Conservation (phyloP, 2,329 filamentous ascomycete genomes). For the Aphanoascus verrucosus region DNA sequence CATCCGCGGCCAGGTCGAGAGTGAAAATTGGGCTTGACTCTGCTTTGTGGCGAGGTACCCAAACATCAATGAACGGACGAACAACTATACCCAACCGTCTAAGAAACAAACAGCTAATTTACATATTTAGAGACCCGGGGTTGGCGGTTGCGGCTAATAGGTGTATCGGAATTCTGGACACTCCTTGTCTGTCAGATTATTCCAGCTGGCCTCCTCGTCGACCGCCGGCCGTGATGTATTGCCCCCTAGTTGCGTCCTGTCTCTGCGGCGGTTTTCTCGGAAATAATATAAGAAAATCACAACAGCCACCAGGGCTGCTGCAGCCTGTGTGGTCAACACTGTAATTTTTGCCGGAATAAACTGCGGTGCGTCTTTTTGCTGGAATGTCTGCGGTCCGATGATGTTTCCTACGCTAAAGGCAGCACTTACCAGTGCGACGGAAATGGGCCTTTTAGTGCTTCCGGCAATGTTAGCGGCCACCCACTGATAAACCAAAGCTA, state of each 20-base stretch:
- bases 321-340: conserved; percentile 9
- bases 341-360: conserved; percentile 12
- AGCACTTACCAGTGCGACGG: conserved; percentile 37
- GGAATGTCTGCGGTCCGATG: conserved; percentile 38
- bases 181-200: conserved; percentile 27
- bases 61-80: too few relatives aligned
- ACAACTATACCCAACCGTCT: too few relatives aligned
- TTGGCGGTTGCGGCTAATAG: conserved; percentile 24
- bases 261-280: conserved; percentile 23
- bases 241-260: conserved; percentile 18
- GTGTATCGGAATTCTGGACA: conserved; percentile 49
- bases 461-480: conserved; percentile 39
- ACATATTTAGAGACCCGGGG: too few relatives aligned
- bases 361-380: conserved; percentile 30
- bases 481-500: conserved; percentile 29
- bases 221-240: neutral
- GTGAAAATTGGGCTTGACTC: too few relatives aligned
- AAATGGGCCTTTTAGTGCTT: conserved; percentile 41
- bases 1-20: too few relatives aligned
- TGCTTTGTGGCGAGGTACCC: too few relatives aligned
- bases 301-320: conserved; percentile 16
- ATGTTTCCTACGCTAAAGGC: conserved; percentile 37
- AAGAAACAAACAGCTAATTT: too few relatives aligned
- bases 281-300: conserved; percentile 22
- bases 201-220: conserved; percentile 23